Evolutionary conservation across 257 asterid genomes (phyloP).

Genomic region (Penstemon davidsonii): DNA sequence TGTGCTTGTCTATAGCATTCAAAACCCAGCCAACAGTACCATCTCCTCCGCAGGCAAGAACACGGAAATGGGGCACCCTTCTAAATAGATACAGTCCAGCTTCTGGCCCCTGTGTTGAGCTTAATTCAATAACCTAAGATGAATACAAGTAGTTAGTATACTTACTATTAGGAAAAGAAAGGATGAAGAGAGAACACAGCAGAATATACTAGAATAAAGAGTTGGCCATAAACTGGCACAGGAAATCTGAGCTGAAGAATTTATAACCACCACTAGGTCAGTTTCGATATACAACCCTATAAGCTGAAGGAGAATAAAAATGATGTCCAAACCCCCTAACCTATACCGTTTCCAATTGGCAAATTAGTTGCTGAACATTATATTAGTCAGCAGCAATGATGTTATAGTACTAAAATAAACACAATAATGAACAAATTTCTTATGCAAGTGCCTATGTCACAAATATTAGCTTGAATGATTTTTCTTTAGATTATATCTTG

Average conservation of each 20-base stretch:
- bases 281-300: conserved; percentile 5
- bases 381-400: conserved; percentile 10
- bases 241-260: background rate
- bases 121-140: conserved; percentile 72
- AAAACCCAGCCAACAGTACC: conserved; percentile 99
- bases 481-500: background rate
- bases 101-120: conserved; percentile 92
- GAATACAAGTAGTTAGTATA: conserved; percentile 20
- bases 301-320: background rate
- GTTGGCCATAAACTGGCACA: conserved; percentile 12
- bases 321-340: background rate
- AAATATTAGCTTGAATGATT: conserved; percentile 2
- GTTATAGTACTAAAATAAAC: background rate
- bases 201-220: conserved; percentile 14
- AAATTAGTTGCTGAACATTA: conserved; percentile 1
- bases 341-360: background rate
- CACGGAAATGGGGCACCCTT: conserved; percentile 84
- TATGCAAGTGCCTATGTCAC: background rate
- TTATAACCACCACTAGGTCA: background rate
- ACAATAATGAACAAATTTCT: conserved; percentile 1
- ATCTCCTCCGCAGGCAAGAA: conserved; percentile 97
- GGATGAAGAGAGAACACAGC: background rate
- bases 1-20: conserved; percentile 83
- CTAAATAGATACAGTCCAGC: conserved; percentile 82
- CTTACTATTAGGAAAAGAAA: conserved; percentile 6